These are phyloP conservation scores for Xerocomellus intermedius DNA, from an alignment of 768 basidiomycete genomes.

Conservation along the genomic window DNA sequence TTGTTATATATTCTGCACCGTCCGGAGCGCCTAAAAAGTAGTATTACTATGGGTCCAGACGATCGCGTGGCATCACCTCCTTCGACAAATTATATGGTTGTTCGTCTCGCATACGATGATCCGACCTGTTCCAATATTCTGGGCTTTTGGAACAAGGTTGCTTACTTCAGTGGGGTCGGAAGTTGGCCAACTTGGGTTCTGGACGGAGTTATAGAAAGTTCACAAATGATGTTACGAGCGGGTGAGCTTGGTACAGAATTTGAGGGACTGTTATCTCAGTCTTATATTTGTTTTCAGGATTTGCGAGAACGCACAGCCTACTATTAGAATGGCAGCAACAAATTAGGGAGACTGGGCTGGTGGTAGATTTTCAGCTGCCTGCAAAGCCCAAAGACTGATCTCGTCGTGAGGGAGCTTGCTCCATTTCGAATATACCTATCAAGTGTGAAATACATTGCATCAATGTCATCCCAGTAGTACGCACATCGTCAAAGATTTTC, in stretches of 20 bases:
- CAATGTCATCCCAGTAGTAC: constrained; percentile 8
- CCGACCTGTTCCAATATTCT: constrained; percentile 10
- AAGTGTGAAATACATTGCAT: constrained; percentile 6
- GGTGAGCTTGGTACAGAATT: no score
- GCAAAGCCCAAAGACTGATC: constrained; percentile 49
- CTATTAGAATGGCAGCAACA: neutral
- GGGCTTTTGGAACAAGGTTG: constrained; percentile 20
- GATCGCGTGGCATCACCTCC: constrained; percentile 24
- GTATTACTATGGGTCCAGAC: constrained; percentile 28
- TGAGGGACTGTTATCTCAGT: neutral
- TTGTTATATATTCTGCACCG: constrained; percentile 25
- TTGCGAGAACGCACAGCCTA: neutral
- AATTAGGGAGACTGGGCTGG: constrained; percentile 25
- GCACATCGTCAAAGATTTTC: constrained; percentile 53
- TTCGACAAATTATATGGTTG: constrained; percentile 26
- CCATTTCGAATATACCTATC: constrained; percentile 52
- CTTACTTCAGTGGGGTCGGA: neutral
- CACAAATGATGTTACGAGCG: no score
- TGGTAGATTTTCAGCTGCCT: constrained; percentile 37
- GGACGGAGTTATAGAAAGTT: no score
- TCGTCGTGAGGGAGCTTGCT: constrained; percentile 58
- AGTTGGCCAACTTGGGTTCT: neutral
- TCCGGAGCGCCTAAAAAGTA: constrained; percentile 34
- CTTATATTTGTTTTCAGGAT: neutral
- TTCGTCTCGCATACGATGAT: constrained; percentile 30